Conservation (phyloP, 1,284 basidiomycete species). For the Melampsora occidentalis region DNA sequence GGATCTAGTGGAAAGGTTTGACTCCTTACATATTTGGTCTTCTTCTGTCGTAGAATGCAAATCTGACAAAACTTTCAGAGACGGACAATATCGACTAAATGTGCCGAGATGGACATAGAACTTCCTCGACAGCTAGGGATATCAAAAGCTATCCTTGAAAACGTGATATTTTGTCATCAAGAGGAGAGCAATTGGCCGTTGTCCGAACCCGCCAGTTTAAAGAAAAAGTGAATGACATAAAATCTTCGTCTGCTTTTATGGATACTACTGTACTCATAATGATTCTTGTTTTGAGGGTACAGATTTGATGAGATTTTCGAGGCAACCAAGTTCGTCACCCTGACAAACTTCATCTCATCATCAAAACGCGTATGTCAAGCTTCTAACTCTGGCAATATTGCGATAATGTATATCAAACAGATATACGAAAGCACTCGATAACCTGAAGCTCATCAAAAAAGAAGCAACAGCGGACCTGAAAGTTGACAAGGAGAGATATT, state of each 20-base stretch:
- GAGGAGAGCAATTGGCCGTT: slow-evolving; percentile 99
- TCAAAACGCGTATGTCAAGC: slow-evolving; percentile 28
- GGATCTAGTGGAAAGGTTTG: neutral
- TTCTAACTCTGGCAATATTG: neutral
- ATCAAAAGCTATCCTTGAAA: slow-evolving; percentile 92
- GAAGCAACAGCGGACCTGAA: slow-evolving; percentile 87
- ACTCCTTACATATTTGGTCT: slow-evolving; percentile 2
- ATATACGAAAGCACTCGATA: slow-evolving; percentile 93
- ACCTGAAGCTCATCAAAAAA: slow-evolving; percentile 83
- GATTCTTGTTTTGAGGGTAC: neutral
- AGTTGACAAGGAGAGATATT: slow-evolving; percentile 82
- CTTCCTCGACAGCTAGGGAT: slow-evolving; percentile 91
- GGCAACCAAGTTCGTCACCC: slow-evolving; percentile 72
- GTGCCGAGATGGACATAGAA: slow-evolving; percentile 91
- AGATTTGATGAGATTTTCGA: slow-evolving; percentile 90
- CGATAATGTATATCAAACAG: slow-evolving; percentile 55
- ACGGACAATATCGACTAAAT: slow-evolving; percentile 87
- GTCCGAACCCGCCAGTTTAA: slow-evolving; percentile 80
- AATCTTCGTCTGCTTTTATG: no score
- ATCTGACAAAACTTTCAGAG: slow-evolving; percentile 59
- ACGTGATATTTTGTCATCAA: slow-evolving; percentile 99
- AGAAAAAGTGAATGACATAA: slow-evolving; percentile 74
- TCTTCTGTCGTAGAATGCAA: neutral
- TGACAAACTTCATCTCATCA: neutral
- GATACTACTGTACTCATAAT: no score